Evolutionary conservation across 768 basidiomycete species (phyloP).

Genomic region (Podaxis mareebaensis): DNA sequence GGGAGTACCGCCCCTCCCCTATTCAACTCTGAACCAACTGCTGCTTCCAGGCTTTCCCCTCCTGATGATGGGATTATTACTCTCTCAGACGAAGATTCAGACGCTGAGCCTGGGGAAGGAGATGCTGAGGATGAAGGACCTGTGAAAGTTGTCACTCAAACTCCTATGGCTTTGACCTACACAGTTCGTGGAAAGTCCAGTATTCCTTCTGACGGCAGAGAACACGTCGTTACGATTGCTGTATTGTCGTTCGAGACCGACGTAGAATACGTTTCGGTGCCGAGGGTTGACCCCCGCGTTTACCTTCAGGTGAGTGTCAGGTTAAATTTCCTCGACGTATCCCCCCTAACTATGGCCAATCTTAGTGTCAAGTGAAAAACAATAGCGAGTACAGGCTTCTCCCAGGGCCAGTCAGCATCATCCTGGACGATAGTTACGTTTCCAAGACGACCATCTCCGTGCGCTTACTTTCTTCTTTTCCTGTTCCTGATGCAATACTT

Average conservation of each 20-base stretch:
- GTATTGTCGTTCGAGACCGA: constrained; percentile 46
- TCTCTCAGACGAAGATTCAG: no score
- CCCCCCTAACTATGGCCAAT: background rate
- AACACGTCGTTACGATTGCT: constrained; percentile 57
- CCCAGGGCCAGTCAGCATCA: constrained; percentile 53
- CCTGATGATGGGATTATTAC: background rate
- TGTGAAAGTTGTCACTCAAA: constrained; percentile 48
- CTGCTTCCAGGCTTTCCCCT: background rate
- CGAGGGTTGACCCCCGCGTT: constrained; percentile 47
- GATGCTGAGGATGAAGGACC: constrained; percentile 18
- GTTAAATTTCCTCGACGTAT: background rate
- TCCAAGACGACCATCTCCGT: constrained; percentile 52
- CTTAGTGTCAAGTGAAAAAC: constrained; percentile 53
- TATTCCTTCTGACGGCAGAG: constrained; percentile 54
- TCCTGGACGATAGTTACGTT: constrained; percentile 58
- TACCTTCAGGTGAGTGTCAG: constrained; percentile 45
- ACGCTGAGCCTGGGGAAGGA: background rate
- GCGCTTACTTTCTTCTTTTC: constrained; percentile 17
- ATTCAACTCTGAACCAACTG: no score
- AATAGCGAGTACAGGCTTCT: constrained; percentile 58
- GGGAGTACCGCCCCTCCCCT: no score
- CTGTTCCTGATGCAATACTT: background rate
- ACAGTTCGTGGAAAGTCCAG: constrained; percentile 48
- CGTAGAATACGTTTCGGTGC: constrained; percentile 50
- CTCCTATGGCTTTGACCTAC: constrained; percentile 53